These are phyloP conservation scores for Lentinula sp. DNA, from an alignment of 768 basidiomycete genomes.

Conservation along the genomic window DNA sequence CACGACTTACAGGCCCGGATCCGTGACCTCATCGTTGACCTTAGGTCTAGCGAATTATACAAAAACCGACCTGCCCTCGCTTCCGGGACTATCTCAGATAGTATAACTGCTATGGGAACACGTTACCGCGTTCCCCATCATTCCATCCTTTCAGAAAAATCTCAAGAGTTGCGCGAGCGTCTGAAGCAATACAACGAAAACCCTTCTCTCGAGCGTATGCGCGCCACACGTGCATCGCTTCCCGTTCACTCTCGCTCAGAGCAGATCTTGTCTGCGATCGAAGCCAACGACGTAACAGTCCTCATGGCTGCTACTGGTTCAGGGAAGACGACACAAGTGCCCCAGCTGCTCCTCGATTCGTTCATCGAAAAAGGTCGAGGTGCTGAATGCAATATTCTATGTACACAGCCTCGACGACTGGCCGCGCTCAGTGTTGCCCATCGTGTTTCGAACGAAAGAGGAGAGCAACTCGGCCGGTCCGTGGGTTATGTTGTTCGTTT, in stretches of 20 bases:
- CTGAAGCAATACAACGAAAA: conserved; percentile 56
- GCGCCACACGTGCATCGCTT: conserved; percentile 57
- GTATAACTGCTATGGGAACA: conserved; percentile 16
- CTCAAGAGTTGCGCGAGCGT: conserved; percentile 44
- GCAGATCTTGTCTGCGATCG: conserved; percentile 64
- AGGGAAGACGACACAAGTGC: conserved; percentile 93
- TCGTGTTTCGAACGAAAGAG: conserved; percentile 86
- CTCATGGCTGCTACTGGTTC: conserved; percentile 89
- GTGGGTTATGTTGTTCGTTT: conserved; percentile 94
- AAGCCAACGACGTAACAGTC: conserved; percentile 77
- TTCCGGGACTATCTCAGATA: conserved; percentile 4
- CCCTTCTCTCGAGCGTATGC: conserved; percentile 58
- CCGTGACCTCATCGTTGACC: conserved; percentile 61
- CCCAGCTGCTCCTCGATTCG: conserved; percentile 86
- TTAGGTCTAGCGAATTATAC: conserved; percentile 61
- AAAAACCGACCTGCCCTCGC: conserved; percentile 46
- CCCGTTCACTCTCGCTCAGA: conserved; percentile 70
- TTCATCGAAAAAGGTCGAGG: conserved; percentile 76
- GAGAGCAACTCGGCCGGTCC: conserved; percentile 59
- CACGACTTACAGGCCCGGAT: conserved; percentile 62
- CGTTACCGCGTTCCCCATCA: conserved; percentile 19
- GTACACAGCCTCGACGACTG: conserved; percentile 88
- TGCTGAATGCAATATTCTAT: conserved; percentile 81
- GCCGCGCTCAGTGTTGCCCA: conserved; percentile 90
- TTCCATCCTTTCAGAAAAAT: conserved; percentile 42